Evolutionary conservation across 1,284 basidiomycete genomes (phyloP).

Genomic region (Vanrija sp.): DNA sequence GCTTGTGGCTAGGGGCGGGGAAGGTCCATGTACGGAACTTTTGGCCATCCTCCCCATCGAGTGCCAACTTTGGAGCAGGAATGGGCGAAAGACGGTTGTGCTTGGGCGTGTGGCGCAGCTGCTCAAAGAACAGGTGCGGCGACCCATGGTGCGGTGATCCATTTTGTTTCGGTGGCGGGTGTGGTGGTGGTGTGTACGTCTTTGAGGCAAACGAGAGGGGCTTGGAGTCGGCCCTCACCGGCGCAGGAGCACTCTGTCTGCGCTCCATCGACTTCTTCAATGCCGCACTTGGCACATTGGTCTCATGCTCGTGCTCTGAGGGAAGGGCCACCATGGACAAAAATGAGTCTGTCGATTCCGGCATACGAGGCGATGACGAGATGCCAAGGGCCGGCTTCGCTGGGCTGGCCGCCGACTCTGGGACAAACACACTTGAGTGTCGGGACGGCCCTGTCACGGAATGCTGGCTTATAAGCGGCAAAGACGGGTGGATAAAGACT

Average conservation of each 20-base stretch:
- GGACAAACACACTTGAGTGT: not conserved
- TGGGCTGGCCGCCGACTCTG: too few species aligned
- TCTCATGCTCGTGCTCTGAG: not conserved
- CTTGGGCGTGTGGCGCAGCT: too few species aligned
- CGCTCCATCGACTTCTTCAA: not conserved
- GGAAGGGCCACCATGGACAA: conserved; percentile 3
- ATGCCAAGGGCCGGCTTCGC: too few species aligned
- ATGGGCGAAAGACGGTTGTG: too few species aligned
- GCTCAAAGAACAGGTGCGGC: too few species aligned
- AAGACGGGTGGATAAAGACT: conserved; percentile 12
- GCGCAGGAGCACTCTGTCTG: not conserved
- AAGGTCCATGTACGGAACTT: conserved; percentile 18
- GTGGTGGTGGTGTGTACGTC: too few species aligned
- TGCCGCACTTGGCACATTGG: too few species aligned
- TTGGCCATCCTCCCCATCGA: not conserved
- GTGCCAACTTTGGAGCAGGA: too few species aligned
- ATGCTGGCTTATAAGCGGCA: conserved; percentile 1
- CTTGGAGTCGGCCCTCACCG: too few species aligned
- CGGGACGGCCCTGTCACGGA: not conserved
- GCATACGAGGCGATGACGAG: not conserved
- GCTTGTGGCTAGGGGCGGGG: conserved; percentile 4
- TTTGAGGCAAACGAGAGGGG: too few species aligned
- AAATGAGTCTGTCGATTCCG: not conserved
- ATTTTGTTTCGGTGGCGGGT: too few species aligned
- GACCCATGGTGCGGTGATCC: too few species aligned